Evolutionary conservation across 805 yeast genomes (phyloP).

Genomic region (Saccharomycopsis guyanensis): DNA sequence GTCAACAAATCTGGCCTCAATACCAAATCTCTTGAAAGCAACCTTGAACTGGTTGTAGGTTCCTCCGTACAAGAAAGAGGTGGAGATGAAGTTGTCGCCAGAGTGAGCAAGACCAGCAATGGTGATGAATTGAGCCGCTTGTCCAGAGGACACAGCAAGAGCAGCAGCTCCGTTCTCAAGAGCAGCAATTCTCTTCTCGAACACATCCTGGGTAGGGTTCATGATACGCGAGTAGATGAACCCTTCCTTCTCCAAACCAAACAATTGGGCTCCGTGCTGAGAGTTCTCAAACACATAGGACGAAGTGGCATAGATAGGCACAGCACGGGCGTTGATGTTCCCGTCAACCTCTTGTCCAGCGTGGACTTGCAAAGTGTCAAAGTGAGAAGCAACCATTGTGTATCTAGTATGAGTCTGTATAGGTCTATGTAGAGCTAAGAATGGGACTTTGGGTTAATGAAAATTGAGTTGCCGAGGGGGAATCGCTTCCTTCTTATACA

Average conservation of each 20-base stretch:
- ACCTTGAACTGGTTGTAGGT: conserved; percentile 94
- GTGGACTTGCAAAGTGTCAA: conserved; percentile 88
- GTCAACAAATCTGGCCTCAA: conserved; percentile 74
- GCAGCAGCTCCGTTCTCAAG: conserved; percentile 91
- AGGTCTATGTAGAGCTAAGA: too few species aligned
- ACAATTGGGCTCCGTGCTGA: conserved; percentile 85
- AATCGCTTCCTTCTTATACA: too few species aligned
- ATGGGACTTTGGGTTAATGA: background rate
- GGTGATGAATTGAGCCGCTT: conserved; percentile 88
- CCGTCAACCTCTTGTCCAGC: conserved; percentile 81
- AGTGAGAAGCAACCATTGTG: conserved; percentile 48
- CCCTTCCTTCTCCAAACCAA: conserved; percentile 78
- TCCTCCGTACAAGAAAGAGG: conserved; percentile 89
- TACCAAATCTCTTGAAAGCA: conserved; percentile 81
- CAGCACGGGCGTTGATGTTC: conserved; percentile 72
- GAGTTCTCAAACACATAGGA: conserved; percentile 85
- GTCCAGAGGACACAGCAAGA: conserved; percentile 88
- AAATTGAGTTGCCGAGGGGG: too few species aligned
- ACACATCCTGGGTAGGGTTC: conserved; percentile 90
- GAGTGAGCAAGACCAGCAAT: conserved; percentile 73
- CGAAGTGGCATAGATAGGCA: conserved; percentile 87
- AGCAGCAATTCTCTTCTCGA: conserved; percentile 88
- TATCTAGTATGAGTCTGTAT: too few species aligned
- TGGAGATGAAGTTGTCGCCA: conserved; percentile 86
- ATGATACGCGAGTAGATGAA: conserved; percentile 82